Base-by-base conservation (phyloP, 2,329 filamentous ascomycete genomes). In the Chalara sp. region DNA sequence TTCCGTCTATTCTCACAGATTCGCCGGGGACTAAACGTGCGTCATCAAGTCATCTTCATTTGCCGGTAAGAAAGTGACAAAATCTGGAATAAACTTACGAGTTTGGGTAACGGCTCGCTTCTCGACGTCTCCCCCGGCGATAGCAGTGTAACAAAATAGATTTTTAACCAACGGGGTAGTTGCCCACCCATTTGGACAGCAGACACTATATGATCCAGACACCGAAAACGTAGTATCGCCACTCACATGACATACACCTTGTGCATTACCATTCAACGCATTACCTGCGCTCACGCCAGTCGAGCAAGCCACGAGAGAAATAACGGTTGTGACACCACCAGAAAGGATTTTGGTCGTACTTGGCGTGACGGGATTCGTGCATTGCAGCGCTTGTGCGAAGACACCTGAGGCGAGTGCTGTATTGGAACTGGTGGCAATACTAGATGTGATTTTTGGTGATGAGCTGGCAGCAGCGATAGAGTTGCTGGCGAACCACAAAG, bases 361-460 rank as follows among this genome's bases (percentile, higher is more conserved):
- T 12, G 52, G 52, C 10, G 46, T 46, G 13, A 54, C 37, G 6
- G 49, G 40, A 10, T 31, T 44, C 1, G 52, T 35, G 32, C 52
- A 54, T 43, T 54, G 52, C 5, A 54, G 52, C 28, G 52, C 52
- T 30, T 54, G 52, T 8, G 52, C 52, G 5, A 32, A 51, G 32
- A 28, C 5, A 35, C 32, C 32, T n/a, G n/a, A 35, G 6, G 32
- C 12, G 33, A 12, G 33, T 10, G 31, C 45, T 13, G 21, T 44
- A 28, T 28, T 44, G 12, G 28, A 13, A 44, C 2, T 8, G 10
- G 41, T 44, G 28, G 13, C 35, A 39, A 13, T 39, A 39, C 10
- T 39, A 13, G 35, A 13, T 39, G 35, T 10, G 35, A 13, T 39
- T 10, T 10, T 13, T 11, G 35, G 3, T 39, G 49, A 29, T 48